phyloP scores from a whole-genome alignment of 1,284 basidiomycete species.

The Agaricales sp. region DNA sequence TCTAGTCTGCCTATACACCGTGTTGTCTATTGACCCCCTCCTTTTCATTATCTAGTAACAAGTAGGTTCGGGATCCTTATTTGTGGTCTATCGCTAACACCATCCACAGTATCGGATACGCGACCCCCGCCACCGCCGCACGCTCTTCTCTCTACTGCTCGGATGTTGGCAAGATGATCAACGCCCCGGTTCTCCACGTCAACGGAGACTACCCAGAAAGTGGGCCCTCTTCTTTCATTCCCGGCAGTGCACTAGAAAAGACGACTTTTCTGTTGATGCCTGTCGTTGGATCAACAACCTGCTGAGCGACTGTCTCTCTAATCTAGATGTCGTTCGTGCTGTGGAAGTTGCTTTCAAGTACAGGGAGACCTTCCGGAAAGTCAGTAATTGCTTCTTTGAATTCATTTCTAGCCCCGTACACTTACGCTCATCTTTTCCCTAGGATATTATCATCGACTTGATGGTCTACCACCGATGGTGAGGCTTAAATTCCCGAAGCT shows the following conservation, averaged over 20 bases:
- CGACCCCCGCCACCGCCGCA: conserved; percentile 73
- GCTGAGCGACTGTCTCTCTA: too few species aligned
- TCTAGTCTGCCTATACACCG: too few species aligned
- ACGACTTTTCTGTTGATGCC: conserved; percentile 21
- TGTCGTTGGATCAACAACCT: background rate
- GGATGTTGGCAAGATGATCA: conserved; percentile 85
- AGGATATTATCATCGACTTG: conserved; percentile 81
- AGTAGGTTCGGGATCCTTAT: too few species aligned
- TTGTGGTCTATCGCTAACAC: too few species aligned
- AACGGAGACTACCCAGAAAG: conserved; percentile 88
- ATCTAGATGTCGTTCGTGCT: conserved; percentile 64
- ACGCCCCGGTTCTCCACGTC: conserved; percentile 82
- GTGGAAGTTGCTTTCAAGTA: conserved; percentile 78
- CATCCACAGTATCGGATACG: conserved; percentile 85
- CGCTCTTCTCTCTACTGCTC: conserved; percentile 84
- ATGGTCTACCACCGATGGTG: conserved; percentile 81
- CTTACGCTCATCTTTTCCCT: conserved; percentile 1
- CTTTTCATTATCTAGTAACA: too few species aligned
- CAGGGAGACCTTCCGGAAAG: conserved; percentile 74
- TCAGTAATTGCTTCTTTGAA: conserved; percentile 13
- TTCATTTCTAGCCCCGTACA: background rate
- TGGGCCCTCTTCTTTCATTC: too few species aligned
- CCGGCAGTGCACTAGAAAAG: too few species aligned
- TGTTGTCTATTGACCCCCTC: too few species aligned
- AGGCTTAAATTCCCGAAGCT: conserved; percentile 13